Evolutionary conservation across 495 filamentous ascomycete species (phyloP).

Genomic region (Penicillium robsamsonii): DNA sequence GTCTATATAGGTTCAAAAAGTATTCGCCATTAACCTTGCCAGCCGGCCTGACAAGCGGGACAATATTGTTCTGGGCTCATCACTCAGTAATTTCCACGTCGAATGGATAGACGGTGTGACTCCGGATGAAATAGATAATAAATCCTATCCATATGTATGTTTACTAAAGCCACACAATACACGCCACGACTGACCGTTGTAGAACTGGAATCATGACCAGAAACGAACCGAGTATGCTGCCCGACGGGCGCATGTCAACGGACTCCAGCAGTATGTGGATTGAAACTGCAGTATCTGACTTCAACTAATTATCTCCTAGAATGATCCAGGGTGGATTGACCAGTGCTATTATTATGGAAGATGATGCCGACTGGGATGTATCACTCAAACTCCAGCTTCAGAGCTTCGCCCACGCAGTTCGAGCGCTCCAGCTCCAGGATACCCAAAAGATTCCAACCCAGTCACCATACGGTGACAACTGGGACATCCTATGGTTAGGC

Average conservation of each 20-base stretch:
- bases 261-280: not conserved
- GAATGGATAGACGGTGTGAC: not conserved
- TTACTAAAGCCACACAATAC: not conserved
- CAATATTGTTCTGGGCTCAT: not conserved
- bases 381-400: not conserved
- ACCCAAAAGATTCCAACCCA: not conserved
- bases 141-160: not conserved
- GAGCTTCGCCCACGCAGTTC: not conserved
- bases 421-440: not conserved
- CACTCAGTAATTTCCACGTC: not conserved
- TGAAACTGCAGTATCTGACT: not conserved
- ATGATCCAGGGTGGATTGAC: not conserved
- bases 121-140: not conserved
- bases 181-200: not conserved
- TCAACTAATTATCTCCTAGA: not conserved
- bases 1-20: not conserved
- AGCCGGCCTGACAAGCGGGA: not conserved
- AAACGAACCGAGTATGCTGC: not conserved
- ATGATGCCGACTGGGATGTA: not conserved
- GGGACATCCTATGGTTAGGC: not conserved
- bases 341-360: not conserved
- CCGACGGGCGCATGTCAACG: not conserved
- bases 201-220: not conserved
- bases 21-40: not conserved
- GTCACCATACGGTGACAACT: not conserved